phyloP scores from a whole-genome alignment of 192 early-diverging fungal genomes.

The Coemansia sp. region DNA sequence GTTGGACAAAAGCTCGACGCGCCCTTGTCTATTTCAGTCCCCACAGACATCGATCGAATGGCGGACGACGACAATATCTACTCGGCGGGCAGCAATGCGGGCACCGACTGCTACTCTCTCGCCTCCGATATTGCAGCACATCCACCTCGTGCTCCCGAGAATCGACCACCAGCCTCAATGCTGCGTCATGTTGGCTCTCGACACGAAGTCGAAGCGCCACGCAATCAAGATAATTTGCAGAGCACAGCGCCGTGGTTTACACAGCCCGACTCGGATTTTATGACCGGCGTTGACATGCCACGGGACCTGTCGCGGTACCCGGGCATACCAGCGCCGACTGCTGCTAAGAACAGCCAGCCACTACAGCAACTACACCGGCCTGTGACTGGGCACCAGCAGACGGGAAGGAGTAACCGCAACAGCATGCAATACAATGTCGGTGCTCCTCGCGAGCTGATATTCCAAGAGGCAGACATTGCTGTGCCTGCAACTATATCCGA shows the following conservation, averaged over 20 bases:
- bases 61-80: constrained; percentile 10
- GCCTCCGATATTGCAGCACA: constrained; percentile 9
- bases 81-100: constrained; percentile 15
- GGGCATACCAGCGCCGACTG: constrained; percentile 17
- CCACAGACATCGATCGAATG: constrained; percentile 32
- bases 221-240: background rate
- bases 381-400: constrained; percentile 6
- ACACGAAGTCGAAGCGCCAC: constrained; percentile 10
- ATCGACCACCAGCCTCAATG: constrained; percentile 3
- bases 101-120: constrained; percentile 4
- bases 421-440: constrained; percentile 56
- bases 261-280: constrained; percentile 22
- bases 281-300: constrained; percentile 23
- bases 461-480: constrained; percentile 45
- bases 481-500: constrained; percentile 43
- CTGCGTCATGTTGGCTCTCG: constrained; percentile 20
- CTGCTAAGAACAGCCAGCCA: constrained; percentile 19
- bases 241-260: constrained; percentile 22
- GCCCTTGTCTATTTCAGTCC: constrained; percentile 34
- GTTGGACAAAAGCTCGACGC: background rate
- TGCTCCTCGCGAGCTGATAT: constrained; percentile 55
- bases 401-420: constrained; percentile 52
- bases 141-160: background rate
- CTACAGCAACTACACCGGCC: constrained; percentile 17
- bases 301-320: constrained; percentile 45